Percentiles rank a stretch among this genome's conserved stretches.
These are phyloP conservation scores for Neurospora sp. DNA, from an alignment of 495 filamentous ascomycete species.

Conservation along the genomic window DNA sequence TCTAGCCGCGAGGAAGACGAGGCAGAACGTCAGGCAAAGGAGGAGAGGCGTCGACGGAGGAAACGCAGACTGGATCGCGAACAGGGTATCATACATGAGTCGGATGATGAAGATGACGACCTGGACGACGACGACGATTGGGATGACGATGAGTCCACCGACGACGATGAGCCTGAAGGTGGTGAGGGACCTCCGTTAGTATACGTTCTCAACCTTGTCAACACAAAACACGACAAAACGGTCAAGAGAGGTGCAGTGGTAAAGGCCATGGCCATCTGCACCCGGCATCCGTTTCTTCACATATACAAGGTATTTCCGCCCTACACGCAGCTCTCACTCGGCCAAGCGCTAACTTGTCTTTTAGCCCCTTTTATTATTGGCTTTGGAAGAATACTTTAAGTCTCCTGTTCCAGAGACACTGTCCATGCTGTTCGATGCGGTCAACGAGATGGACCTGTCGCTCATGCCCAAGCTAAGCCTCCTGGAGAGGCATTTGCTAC, in stretches of 20 bases:
- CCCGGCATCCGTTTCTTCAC: slow-evolving; percentile 93
- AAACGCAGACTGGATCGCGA: slow-evolving; percentile 35
- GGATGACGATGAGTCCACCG: slow-evolving; percentile 38
- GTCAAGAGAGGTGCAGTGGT: slow-evolving; percentile 90
- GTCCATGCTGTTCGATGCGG: slow-evolving; percentile 78
- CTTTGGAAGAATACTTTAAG: slow-evolving; percentile 95
- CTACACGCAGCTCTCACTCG: not conserved
- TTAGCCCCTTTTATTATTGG: slow-evolving; percentile 85
- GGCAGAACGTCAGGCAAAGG: slow-evolving; percentile 39
- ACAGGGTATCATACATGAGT: slow-evolving; percentile 44
- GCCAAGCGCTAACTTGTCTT: slow-evolving; percentile 15
- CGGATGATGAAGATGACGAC: slow-evolving; percentile 35
- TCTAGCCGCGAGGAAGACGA: slow-evolving; percentile 70
- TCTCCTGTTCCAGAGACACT: slow-evolving; percentile 81
- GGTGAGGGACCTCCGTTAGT: slow-evolving; percentile 82
- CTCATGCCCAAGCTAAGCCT: slow-evolving; percentile 79
- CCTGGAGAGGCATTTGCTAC: slow-evolving; percentile 77
- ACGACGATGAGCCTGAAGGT: slow-evolving; percentile 56
- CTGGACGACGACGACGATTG: slow-evolving; percentile 25
- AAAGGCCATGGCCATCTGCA: slow-evolving; percentile 99
- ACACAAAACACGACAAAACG: slow-evolving; percentile 90
- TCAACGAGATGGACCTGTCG: slow-evolving; percentile 95
- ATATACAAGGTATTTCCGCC: slow-evolving; percentile 74
- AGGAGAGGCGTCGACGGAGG: slow-evolving; percentile 38
- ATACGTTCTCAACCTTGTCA: slow-evolving; percentile 95